Percentiles rank a stretch among this genome's conserved stretches.
phyloP scores from a whole-genome alignment of 805 yeast genomes.

The Kodamaea leandrae region DNA sequence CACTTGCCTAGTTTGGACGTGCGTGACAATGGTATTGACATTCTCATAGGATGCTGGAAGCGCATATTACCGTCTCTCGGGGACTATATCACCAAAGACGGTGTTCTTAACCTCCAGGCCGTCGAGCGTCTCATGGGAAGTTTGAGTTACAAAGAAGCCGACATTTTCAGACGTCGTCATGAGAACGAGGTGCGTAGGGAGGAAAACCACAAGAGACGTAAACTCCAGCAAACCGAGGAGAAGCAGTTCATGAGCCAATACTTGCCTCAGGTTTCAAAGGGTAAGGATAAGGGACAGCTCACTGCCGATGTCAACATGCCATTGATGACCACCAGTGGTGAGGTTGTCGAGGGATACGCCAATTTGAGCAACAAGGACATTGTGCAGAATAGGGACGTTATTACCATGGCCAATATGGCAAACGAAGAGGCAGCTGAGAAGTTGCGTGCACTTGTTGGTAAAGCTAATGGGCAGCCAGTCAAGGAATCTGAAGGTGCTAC shows the following conservation, averaged over 20 bases:
- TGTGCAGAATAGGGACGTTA: constrained; percentile 58
- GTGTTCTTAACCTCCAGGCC: constrained; percentile 68
- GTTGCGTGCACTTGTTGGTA: constrained; percentile 36
- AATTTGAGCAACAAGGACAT: constrained; percentile 68
- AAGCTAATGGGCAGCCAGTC: constrained; percentile 15
- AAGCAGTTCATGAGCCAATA: constrained; percentile 43
- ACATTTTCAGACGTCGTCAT: constrained; percentile 67
- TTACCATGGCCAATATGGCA: constrained; percentile 70
- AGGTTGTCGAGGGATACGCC: constrained; percentile 61
- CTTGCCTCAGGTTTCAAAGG: constrained; percentile 58
- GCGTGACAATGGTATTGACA: constrained; percentile 89
- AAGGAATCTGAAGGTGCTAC: constrained; percentile 22
- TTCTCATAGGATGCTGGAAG: constrained; percentile 81
- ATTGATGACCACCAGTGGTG: constrained; percentile 71
- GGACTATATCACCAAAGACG: constrained; percentile 88
- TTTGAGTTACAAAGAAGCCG: constrained; percentile 72
- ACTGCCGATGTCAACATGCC: constrained; percentile 71
- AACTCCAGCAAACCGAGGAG: constrained; percentile 44
- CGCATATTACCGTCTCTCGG: constrained; percentile 59
- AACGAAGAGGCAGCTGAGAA: constrained; percentile 67
- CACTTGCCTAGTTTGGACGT: constrained; percentile 94
- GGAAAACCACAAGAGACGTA: constrained; percentile 61
- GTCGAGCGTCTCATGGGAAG: constrained; percentile 68
- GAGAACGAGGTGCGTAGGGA: constrained; percentile 68
- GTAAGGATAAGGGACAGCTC: constrained; percentile 74